Conservation (phyloP, 2,329 filamentous ascomycete species). For the Pseudogymnoascus verrucosus region DNA sequence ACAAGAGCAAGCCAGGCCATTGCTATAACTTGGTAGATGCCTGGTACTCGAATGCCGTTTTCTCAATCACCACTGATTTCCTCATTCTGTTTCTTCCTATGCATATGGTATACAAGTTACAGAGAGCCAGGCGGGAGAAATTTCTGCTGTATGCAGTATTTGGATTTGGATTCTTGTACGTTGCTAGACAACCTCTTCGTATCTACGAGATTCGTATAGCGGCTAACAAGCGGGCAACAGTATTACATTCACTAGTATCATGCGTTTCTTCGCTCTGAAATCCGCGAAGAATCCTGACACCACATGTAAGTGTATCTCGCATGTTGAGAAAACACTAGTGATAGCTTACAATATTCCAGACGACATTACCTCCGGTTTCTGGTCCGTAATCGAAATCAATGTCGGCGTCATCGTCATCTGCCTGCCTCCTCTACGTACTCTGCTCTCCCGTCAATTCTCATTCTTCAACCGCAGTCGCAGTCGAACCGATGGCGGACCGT, state of each 20-base stretch:
- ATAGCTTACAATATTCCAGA: background rate
- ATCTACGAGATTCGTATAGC: background rate
- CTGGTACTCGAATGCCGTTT: constrained; percentile 15
- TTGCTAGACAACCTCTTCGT: background rate
- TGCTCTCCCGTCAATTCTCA: constrained; percentile 12
- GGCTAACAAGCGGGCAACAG: background rate
- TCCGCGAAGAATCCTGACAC: constrained; percentile 10
- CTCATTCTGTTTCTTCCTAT: constrained; percentile 15
- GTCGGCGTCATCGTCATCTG: constrained; percentile 1
- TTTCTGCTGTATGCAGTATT: background rate
- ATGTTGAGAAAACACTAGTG: background rate
- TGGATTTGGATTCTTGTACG: background rate
- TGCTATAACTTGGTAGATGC: constrained; percentile 15
- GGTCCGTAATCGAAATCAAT: constrained; percentile 8
- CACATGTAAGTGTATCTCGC: background rate
- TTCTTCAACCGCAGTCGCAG: constrained; percentile 7
- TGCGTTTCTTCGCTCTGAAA: constrained; percentile 12
- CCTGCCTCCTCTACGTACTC: constrained; percentile 12
- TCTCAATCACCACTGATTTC: constrained; percentile 15
- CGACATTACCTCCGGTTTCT: constrained; percentile 13
- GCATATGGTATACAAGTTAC: constrained; percentile 16
- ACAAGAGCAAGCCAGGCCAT: constrained; percentile 12
- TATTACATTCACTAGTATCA: background rate
- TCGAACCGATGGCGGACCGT: background rate
- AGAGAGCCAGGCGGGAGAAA: constrained; percentile 11